A percentile compares a stretch with the other conserved stretches of the same genome.
These are phyloP conservation scores for Tolypocladium amazonense DNA, from an alignment of 2,329 filamentous ascomycete species.

Conservation along the genomic window DNA sequence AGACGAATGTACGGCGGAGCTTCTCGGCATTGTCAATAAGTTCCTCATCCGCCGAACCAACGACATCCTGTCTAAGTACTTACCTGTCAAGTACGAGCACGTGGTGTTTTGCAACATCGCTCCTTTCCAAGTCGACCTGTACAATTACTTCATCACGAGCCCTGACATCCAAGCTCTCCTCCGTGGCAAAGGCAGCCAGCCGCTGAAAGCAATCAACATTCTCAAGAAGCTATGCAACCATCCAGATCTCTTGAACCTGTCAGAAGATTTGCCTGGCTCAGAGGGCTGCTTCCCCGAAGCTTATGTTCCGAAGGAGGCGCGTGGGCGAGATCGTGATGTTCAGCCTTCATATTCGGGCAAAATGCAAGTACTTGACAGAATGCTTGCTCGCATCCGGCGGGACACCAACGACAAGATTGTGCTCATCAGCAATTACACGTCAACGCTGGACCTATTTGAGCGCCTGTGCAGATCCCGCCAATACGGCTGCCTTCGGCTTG, in stretches of 20 bases:
- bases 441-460: slow-evolving; percentile 91
- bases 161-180: slow-evolving; percentile 89
- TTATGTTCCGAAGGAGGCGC: slow-evolving; percentile 76
- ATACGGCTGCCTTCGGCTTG: slow-evolving; percentile 81
- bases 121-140: slow-evolving; percentile 84
- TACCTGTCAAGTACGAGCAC: slow-evolving; percentile 97
- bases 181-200: slow-evolving; percentile 88
- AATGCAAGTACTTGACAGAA: slow-evolving; percentile 95
- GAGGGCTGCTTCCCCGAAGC: slow-evolving; percentile 75
- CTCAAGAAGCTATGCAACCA: slow-evolving; percentile 99
- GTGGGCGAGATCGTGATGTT: slow-evolving; percentile 83
- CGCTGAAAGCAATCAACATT: slow-evolving; percentile 90
- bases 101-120: slow-evolving; percentile 96
- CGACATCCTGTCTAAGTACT: slow-evolving; percentile 93
- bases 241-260: slow-evolving; percentile 78
- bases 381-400: slow-evolving; percentile 89
- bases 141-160: slow-evolving; percentile 95
- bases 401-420: slow-evolving; percentile 99
- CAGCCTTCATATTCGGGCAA: slow-evolving; percentile 97
- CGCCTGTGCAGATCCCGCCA: slow-evolving; percentile 73
- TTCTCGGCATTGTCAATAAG: slow-evolving; percentile 83
- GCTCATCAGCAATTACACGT: slow-evolving; percentile 96
- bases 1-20: slow-evolving; percentile 70
- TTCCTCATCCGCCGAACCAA: slow-evolving; percentile 98
- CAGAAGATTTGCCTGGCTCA: slow-evolving; percentile 76